These are phyloP conservation scores for Ilyonectria mors-panacis DNA, from an alignment of 2,329 filamentous ascomycete genomes.

Conservation along the genomic window DNA sequence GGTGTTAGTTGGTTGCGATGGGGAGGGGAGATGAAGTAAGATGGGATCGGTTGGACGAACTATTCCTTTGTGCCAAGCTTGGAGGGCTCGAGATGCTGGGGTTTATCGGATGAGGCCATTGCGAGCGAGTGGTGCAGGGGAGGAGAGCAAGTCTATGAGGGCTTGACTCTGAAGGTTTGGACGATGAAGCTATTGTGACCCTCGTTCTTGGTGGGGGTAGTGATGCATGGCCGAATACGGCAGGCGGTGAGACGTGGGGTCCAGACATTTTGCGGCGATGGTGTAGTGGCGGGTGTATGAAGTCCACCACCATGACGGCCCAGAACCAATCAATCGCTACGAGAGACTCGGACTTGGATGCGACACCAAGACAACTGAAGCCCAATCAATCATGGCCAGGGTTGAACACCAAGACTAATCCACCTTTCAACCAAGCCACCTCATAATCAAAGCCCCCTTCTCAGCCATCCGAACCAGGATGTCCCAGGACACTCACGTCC, in stretches of 20 bases:
- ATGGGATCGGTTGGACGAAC: constrained; percentile 64
- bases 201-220: constrained; percentile 41
- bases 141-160: background rate
- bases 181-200: constrained; percentile 31
- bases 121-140: background rate
- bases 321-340: background rate
- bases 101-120: constrained; percentile 56
- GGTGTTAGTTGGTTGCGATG: background rate
- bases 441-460: too few relatives aligned
- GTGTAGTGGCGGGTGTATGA: background rate
- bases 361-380: background rate
- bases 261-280: background rate
- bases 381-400: background rate
- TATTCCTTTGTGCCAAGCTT: constrained; percentile 91
- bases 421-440: too few relatives aligned
- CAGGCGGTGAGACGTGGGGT: constrained; percentile 43
- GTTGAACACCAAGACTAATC: background rate
- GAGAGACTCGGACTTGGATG: background rate
- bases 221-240: constrained; percentile 33
- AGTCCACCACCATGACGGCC: background rate
- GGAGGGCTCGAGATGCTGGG: constrained; percentile 81
- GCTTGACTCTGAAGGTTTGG: constrained; percentile 10
- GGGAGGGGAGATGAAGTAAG: constrained; percentile 15
- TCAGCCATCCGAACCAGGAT: too few relatives aligned
- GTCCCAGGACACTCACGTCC: background rate